Percentiles rank a stretch among this genome's conserved stretches.
Conservation (phyloP, 2,329 filamentous ascomycete genomes). For the Alternaria novae-zelandiae region DNA sequence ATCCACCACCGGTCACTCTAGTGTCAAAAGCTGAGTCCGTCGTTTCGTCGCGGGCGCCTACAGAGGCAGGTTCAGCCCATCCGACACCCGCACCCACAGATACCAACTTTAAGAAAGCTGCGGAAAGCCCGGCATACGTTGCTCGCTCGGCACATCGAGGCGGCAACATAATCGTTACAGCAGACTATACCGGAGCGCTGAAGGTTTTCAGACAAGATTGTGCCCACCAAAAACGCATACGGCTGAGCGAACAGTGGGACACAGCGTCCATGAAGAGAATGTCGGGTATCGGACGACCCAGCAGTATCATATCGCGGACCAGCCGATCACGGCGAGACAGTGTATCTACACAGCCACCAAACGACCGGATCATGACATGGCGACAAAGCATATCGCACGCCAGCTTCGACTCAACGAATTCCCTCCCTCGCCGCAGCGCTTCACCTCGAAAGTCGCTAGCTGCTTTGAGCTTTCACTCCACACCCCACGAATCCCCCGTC, state of each 20-base stretch:
- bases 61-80: constrained; percentile 48
- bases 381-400: constrained; percentile 70
- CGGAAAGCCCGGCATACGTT: constrained; percentile 78
- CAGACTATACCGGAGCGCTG: constrained; percentile 85
- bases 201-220: constrained; percentile 97
- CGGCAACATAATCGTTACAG: constrained; percentile 91
- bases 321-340: constrained; percentile 56
- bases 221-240: constrained; percentile 74
- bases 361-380: constrained; percentile 89
- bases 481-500: constrained; percentile 23
- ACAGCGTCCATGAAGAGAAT: constrained; percentile 73
- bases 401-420: constrained; percentile 52
- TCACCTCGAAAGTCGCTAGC: constrained; percentile 56
- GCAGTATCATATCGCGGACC: constrained; percentile 65
- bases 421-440: constrained; percentile 48
- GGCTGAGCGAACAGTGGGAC: constrained; percentile 74
- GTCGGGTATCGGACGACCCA: constrained; percentile 58
- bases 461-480: constrained; percentile 23
- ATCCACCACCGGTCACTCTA: constrained; percentile 86
- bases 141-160: constrained; percentile 76
- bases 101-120: constrained; percentile 48
- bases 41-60: constrained; percentile 57
- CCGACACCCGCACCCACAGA: constrained; percentile 45
- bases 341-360: constrained; percentile 56
- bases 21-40: constrained; percentile 73